Evolutionary conservation across 768 basidiomycete species (phyloP).

Genomic region (Boletus vinaceobasis): DNA sequence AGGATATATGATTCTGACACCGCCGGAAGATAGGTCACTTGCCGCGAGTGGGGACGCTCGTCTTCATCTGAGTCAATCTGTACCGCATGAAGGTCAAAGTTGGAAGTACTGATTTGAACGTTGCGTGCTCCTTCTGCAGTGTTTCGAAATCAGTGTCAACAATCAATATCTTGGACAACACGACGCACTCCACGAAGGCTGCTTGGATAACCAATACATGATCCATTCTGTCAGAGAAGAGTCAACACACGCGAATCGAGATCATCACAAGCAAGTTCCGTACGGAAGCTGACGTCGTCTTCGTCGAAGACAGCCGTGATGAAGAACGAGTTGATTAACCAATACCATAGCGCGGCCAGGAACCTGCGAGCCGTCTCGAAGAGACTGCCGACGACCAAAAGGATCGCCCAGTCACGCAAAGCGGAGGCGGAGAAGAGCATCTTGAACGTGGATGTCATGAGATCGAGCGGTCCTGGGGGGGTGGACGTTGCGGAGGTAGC

Average conservation of each 20-base stretch:
- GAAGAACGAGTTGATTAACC: constrained; percentile 50
- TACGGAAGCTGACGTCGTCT: constrained; percentile 55
- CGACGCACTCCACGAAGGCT: constrained; percentile 55
- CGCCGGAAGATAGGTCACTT: constrained; percentile 34
- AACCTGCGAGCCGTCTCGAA: constrained; percentile 57
- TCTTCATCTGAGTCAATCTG: constrained; percentile 23
- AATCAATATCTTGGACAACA: background rate
- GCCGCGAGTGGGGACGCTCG: constrained; percentile 20
- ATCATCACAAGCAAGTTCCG: constrained; percentile 16
- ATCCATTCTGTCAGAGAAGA: constrained; percentile 53
- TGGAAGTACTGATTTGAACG: constrained; percentile 47
- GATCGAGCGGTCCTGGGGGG: constrained; percentile 19
- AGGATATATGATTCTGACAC: constrained; percentile 33
- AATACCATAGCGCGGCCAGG: constrained; percentile 40
- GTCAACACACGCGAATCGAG: background rate
- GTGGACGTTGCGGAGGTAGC: constrained; percentile 6
- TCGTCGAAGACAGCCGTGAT: constrained; percentile 62
- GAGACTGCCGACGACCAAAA: constrained; percentile 58
- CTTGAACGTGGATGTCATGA: constrained; percentile 37
- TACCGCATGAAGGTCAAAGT: constrained; percentile 32
- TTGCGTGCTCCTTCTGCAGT: constrained; percentile 40
- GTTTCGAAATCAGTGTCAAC: background rate
- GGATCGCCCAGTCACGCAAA: constrained; percentile 59
- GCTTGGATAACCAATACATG: constrained; percentile 63
- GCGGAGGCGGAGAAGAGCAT: constrained; percentile 53